Percentiles rank a stretch among this genome's conserved stretches.
These are phyloP conservation scores for Moniliella sp. DNA, from an alignment of 1,284 basidiomycete species.

Conservation along the genomic window DNA sequence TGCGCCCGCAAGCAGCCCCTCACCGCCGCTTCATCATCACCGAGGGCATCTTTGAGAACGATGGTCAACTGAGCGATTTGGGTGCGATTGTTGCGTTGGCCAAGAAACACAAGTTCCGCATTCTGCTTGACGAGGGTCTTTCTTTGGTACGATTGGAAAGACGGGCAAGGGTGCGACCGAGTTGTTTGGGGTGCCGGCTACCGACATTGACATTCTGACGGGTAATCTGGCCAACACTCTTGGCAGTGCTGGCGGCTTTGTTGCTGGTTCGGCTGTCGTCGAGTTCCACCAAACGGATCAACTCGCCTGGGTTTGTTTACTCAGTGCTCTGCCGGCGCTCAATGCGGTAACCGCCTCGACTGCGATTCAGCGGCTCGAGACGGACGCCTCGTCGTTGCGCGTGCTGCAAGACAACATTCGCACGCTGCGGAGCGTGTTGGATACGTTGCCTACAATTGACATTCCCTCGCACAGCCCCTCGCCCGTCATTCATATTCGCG, in stretches of 20 bases:
- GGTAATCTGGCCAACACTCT: conserved; percentile 77
- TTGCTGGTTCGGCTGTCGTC: conserved; percentile 63
- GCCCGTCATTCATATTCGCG: conserved; percentile 65
- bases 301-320: conserved; percentile 83
- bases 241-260: conserved; percentile 74
- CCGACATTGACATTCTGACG: conserved; percentile 41
- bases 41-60: conserved; percentile 86
- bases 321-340: conserved; percentile 74
- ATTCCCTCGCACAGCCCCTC: conserved; percentile 66
- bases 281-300: conserved; percentile 86
- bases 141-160: conserved; percentile 72
- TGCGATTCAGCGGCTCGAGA: conserved; percentile 52
- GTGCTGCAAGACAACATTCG: conserved; percentile 61
- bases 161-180: conserved; percentile 88
- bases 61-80: conserved; percentile 72
- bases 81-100: conserved; percentile 83
- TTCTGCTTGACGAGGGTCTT: conserved; percentile 79
- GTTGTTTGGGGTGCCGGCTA: conserved; percentile 58
- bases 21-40: conserved; percentile 87
- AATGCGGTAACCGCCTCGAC: conserved; percentile 68
- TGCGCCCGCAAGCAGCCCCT: conserved; percentile 56
- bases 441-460: conserved; percentile 50
- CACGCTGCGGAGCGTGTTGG: conserved; percentile 54
- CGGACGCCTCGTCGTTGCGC: conserved; percentile 47
- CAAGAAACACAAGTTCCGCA: conserved; percentile 77